phyloP scores from a whole-genome alignment of 1,284 basidiomycete species.

The Veloboletus limbatus region DNA sequence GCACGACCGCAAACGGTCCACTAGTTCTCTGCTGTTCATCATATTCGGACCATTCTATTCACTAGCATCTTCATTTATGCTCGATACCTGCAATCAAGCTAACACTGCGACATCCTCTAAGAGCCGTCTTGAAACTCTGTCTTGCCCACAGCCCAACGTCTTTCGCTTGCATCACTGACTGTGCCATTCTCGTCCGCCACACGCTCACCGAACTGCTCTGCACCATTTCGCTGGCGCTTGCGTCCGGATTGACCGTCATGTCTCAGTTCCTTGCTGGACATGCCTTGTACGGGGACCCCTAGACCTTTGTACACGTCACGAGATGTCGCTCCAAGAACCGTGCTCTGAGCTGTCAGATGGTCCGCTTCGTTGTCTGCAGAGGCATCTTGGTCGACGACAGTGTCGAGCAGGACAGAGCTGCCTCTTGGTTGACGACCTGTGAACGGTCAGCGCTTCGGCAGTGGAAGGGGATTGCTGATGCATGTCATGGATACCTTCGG shows the following conservation, averaged over 20 bases:
- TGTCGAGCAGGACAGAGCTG: constrained; percentile 23
- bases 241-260: constrained; percentile 27
- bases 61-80: too few species aligned
- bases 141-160: constrained; percentile 6
- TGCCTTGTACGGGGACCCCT: constrained; percentile 25
- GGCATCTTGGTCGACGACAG: constrained; percentile 23
- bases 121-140: constrained; percentile 2
- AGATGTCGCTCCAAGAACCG: constrained; percentile 26
- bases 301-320: constrained; percentile 24
- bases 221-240: constrained; percentile 22
- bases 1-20: too few species aligned
- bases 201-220: constrained; percentile 16
- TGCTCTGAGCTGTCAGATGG: background rate
- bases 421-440: constrained; percentile 17
- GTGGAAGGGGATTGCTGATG: background rate
- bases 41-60: constrained; percentile 11
- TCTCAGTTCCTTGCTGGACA: constrained; percentile 29
- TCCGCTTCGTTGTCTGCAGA: constrained; percentile 11
- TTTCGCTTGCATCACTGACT: constrained; percentile 7
- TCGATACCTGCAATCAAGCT: too few species aligned
- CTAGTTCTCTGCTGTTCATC: background rate
- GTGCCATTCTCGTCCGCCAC: background rate
- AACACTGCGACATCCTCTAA: background rate
- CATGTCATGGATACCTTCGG: constrained; percentile 15
- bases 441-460: background rate